Conservation (phyloP, 805 yeast genomes). For the Lipomyces oligophaga region DNA sequence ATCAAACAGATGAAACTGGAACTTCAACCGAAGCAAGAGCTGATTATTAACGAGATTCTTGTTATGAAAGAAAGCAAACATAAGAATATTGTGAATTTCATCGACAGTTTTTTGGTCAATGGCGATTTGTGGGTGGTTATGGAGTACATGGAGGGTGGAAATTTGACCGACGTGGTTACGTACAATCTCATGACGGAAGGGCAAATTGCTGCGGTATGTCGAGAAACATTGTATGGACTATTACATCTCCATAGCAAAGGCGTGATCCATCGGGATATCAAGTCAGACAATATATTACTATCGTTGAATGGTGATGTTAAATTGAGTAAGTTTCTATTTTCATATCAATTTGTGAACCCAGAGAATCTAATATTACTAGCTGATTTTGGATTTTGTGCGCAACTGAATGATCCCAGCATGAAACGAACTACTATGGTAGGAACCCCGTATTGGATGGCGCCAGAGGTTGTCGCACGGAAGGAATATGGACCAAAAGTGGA, state of each 20-base stretch:
- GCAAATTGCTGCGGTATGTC: constrained; percentile 91
- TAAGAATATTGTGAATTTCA: constrained; percentile 87
- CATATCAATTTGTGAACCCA: neutral
- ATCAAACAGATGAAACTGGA: constrained; percentile 94
- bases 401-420: constrained; percentile 70
- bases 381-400: constrained; percentile 96
- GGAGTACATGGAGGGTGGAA: constrained; percentile 99
- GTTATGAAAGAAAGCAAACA: constrained; percentile 94
- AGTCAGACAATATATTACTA: constrained; percentile 85
- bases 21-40: constrained; percentile 91
- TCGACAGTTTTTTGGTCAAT: constrained; percentile 76
- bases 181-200: constrained; percentile 86
- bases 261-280: constrained; percentile 92
- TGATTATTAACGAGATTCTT: constrained; percentile 88
- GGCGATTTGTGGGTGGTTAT: constrained; percentile 84
- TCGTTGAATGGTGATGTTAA: constrained; percentile 85
- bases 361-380: constrained; percentile 36
- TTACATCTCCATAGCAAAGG: constrained; percentile 86
- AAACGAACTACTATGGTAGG: constrained; percentile 99
- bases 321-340: constrained; percentile 43
- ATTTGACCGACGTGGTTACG: constrained; percentile 90
- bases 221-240: constrained; percentile 84
- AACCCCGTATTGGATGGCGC: constrained; percentile 99
- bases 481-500: constrained; percentile 97
- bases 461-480: constrained; percentile 91